A percentile compares a stretch with the other conserved stretches of the same genome.
Evolutionary conservation across 148 eudicot genomes (phyloP).

Genomic region (Silene uniflora): DNA sequence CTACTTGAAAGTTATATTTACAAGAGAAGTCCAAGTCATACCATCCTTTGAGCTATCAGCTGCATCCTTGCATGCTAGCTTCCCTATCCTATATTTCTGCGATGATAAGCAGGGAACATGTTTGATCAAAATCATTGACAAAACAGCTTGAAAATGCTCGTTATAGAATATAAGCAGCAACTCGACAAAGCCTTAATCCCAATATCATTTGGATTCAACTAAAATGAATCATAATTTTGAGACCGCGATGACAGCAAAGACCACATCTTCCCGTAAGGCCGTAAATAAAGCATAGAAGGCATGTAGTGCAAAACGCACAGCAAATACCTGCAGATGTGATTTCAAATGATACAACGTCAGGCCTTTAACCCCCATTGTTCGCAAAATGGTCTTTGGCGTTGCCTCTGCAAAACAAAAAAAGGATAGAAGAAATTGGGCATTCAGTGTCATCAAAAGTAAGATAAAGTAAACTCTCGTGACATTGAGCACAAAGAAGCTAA

Average conservation of each 20-base stretch:
- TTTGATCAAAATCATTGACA: background rate
- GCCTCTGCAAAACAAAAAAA: slow-evolving; percentile 46
- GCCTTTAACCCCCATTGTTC: slow-evolving; percentile 88
- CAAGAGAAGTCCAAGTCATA: slow-evolving; percentile 4
- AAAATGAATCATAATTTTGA: background rate
- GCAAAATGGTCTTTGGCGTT: slow-evolving; percentile 78
- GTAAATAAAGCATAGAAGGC: background rate
- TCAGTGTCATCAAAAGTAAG: background rate
- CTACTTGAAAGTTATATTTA: background rate
- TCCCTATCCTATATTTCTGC: slow-evolving; percentile 44
- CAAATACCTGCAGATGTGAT: slow-evolving; percentile 72
- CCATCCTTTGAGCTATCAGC: slow-evolving; percentile 39
- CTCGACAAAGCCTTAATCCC: background rate
- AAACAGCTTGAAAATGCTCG: background rate
- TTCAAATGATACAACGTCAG: slow-evolving; percentile 84
- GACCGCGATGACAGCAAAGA: background rate
- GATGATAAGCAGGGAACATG: background rate
- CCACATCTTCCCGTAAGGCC: background rate
- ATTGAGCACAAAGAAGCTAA: background rate
- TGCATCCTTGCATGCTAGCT: slow-evolving; percentile 36
- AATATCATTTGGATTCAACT: background rate
- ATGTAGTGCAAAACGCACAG: background rate
- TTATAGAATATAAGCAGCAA: background rate
- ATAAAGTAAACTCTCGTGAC: background rate
- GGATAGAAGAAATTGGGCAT: too few relatives aligned